These are phyloP conservation scores for Plasmodium vinckei DNA, from an alignment of 169 alveolate genomes.

Conservation along the genomic window DNA sequence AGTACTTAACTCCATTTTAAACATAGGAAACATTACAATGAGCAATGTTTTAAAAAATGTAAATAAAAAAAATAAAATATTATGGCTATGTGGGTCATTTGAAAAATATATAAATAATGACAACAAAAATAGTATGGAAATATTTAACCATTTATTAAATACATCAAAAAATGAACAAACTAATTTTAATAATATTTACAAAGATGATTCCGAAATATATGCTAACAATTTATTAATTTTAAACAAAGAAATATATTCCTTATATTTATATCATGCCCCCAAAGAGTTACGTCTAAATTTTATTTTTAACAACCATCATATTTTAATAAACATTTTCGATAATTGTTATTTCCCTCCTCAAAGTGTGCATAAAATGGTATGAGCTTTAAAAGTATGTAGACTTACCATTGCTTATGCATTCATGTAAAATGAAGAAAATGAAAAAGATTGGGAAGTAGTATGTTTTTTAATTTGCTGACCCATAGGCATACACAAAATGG, in stretches of 20 bases:
- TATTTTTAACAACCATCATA: slow-evolving; percentile 11
- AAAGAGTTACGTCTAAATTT: slow-evolving; percentile 18
- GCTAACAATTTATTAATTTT: slow-evolving; percentile 40
- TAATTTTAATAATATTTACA: neutral
- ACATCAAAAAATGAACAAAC: neutral
- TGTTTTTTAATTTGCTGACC: no score
- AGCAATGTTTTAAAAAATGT: slow-evolving; percentile 5
- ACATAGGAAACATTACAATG: slow-evolving; percentile 27
- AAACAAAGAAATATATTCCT: slow-evolving; percentile 30
- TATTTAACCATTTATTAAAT: slow-evolving; percentile 13
- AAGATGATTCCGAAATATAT: neutral
- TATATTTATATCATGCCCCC: slow-evolving; percentile 12
- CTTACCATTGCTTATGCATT: no score
- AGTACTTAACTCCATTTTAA: neutral
- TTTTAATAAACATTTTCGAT: slow-evolving; percentile 25
- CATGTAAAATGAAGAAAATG: no score
- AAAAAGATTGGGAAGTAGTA: no score
- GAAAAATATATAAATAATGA: slow-evolving; percentile 35
- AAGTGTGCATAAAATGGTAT: no score
- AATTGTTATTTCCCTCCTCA: neutral
- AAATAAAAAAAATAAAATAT: slow-evolving; percentile 25
- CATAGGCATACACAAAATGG: no score
- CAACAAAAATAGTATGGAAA: slow-evolving; percentile 16
- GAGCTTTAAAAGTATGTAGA: no score
- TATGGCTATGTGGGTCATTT: slow-evolving; percentile 68